Conservation (phyloP, 176 grass and related monocot species). For the Otatea glauca region DNA sequence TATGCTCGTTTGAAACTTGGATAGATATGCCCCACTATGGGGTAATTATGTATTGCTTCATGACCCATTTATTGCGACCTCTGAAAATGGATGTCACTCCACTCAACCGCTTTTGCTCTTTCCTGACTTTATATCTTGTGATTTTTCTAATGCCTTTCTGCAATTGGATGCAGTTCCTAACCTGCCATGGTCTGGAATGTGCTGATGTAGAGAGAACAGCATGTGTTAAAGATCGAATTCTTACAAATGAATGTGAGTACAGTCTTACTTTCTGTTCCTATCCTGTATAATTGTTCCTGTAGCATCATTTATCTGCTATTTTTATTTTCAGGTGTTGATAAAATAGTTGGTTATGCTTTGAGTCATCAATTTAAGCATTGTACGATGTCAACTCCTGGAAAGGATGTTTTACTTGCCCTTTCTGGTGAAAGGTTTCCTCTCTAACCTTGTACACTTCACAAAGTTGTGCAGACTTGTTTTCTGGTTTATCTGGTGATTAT, state of each 20-base stretch:
- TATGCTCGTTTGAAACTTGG: not conserved
- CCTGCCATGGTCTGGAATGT: constrained; percentile 72
- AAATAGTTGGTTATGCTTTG: constrained; percentile 92
- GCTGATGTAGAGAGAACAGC: constrained; percentile 67
- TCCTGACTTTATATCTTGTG: not conserved
- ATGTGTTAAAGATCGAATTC: constrained; percentile 85
- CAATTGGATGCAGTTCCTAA: constrained; percentile 65
- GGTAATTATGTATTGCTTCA: not conserved
- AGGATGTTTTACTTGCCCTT: constrained; percentile 58
- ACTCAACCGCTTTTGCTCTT: constrained; percentile 26
- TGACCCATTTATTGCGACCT: not conserved
- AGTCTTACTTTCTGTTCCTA: constrained; percentile 24
- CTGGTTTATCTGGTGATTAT: constrained; percentile 12
- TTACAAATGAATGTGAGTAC: constrained; percentile 94
- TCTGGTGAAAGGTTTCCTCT: constrained; percentile 74
- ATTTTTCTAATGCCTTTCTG: constrained; percentile 20
- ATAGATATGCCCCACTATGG: not conserved
- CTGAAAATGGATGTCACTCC: not conserved
- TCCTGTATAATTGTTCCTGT: constrained; percentile 4
- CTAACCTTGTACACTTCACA: constrained; percentile 26
- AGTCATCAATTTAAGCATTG: constrained; percentile 74
- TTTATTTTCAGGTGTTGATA: constrained; percentile 85
- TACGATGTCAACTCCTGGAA: constrained; percentile 42
- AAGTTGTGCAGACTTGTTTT: constrained; percentile 34
- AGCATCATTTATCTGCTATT: not conserved